A percentile compares a stretch with the other conserved stretches of the same genome.
These are phyloP conservation scores for Elaphomyces granulatus DNA, from an alignment of 495 filamentous ascomycete species.

Conservation along the genomic window DNA sequence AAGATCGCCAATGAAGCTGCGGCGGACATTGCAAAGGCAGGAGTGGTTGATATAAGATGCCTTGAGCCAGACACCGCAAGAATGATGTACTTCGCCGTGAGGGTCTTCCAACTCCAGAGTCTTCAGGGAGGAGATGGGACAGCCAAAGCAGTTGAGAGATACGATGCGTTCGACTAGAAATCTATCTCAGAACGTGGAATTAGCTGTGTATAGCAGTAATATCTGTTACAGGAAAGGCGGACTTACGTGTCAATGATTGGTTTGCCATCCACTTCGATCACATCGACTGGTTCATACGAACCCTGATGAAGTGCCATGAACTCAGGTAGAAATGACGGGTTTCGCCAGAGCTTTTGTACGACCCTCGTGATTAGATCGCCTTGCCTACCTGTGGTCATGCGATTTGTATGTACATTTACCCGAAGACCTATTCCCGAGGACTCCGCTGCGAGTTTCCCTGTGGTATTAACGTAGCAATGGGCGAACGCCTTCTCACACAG, in stretches of 20 bases:
- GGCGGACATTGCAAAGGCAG: slow-evolving; percentile 26
- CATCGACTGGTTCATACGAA: slow-evolving; percentile 16
- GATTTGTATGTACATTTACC: too few species aligned
- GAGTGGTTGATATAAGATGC: slow-evolving; percentile 37
- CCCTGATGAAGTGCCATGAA: slow-evolving; percentile 34
- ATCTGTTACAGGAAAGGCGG: too few species aligned
- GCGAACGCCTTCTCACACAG: slow-evolving; percentile 1
- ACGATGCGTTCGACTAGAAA: slow-evolving; percentile 27
- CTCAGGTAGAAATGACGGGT: slow-evolving; percentile 27
- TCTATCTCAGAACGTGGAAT: too few species aligned
- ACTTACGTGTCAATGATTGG: slow-evolving; percentile 39
- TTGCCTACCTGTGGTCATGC: too few species aligned
- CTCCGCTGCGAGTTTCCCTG: too few species aligned
- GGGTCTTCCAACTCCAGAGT: too few species aligned
- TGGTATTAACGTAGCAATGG: slow-evolving; percentile 13
- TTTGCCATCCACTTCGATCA: slow-evolving; percentile 26
- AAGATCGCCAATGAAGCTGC: slow-evolving; percentile 38
- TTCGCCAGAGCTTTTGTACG: slow-evolving; percentile 34
- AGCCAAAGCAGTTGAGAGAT: slow-evolving; percentile 32
- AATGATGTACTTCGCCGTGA: slow-evolving; percentile 8
- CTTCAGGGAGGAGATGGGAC: too few species aligned
- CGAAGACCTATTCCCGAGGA: too few species aligned
- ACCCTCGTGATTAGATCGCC: too few species aligned
- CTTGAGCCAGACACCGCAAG: slow-evolving; percentile 32
- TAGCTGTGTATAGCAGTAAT: too few species aligned